A percentile compares a stretch with the other conserved stretches of the same genome.
Conservation (phyloP, 129 eudicot genomes). For the Centrapalus pauciflorus region DNA sequence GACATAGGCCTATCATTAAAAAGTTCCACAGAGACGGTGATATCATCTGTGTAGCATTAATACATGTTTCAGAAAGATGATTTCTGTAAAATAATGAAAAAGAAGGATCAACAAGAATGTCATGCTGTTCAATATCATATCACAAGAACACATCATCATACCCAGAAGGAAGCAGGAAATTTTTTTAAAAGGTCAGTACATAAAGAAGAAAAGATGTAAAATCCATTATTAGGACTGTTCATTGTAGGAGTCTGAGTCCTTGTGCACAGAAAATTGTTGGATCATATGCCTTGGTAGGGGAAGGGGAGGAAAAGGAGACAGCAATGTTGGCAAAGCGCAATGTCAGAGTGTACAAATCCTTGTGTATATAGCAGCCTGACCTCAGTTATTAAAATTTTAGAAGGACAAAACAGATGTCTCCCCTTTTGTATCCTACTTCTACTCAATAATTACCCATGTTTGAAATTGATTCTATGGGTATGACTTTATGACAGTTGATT, state of each 20-base stretch:
- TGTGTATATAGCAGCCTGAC: not conserved
- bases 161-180: not conserved
- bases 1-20: conserved; percentile 77
- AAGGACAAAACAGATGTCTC: not conserved
- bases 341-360: not conserved
- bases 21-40: conserved; percentile 64
- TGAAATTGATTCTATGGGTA: not conserved
- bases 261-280: too few relatives aligned
- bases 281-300: too few relatives aligned
- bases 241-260: too few relatives aligned
- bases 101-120: not conserved
- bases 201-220: not conserved
- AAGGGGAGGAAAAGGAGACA: too few relatives aligned
- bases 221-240: not conserved
- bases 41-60: conserved; percentile 56
- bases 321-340: too few relatives aligned
- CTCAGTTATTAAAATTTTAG: not conserved
- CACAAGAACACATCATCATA: not conserved
- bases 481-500: not conserved
- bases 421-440: not conserved
- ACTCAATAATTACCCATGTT: not conserved
- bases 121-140: not conserved
- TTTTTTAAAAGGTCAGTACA: not conserved
- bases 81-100: not conserved
- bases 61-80: conserved; percentile 9